Evolutionary conservation across 495 filamentous ascomycete species (phyloP), one percentile per base, ranked within the genome.

Genomic region (Neurospora sp.): DNA sequence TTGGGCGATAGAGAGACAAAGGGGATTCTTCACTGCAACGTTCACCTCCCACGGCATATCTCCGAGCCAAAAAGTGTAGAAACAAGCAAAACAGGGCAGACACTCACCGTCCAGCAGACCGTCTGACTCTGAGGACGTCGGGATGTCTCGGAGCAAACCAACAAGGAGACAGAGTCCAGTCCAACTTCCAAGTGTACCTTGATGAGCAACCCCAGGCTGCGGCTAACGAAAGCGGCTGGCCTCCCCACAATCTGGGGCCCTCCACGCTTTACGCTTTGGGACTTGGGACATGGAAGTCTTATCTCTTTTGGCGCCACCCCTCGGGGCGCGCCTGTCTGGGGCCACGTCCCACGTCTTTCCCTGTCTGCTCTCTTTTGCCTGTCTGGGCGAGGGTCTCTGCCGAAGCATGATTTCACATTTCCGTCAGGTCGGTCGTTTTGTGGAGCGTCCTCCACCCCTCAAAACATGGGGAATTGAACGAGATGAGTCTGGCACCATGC

Each of bases 281-380:
- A 66, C 27, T 35, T 35, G 20, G 54, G 23, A 14, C 23, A 35
- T 35, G 54, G 54, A 66, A 71, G 37, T 70, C 76, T 79, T 78
- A 79, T 78, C 78, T 79, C 48, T 75, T 48, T 46, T 79, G 73
- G 73, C 73, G 76, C 76, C 77, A 78, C 73, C 69, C 76, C 77
- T 69, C 44, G 75, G 75, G 74, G 54, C 54, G 23, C 54, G 54
- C 54, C 54, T 76, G 75, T 75, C 70, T 78, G 62, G 27, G 73
- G 16, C 41, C 75, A 78, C 73, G 39, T 77, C 73, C 71, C 69
- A 72, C 72, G 42, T 62, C 23, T 62, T 62, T 27, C 46, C 54
- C 27, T 62, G 54, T 62, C 27, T 62, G 48, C 20, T 54, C 20
- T 31, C 11, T 35, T 6, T 59, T 71, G 7, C 2, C 40, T 44